Conservation (phyloP, 2,329 filamentous ascomycete genomes). For the Xenoacremonium recifei region DNA sequence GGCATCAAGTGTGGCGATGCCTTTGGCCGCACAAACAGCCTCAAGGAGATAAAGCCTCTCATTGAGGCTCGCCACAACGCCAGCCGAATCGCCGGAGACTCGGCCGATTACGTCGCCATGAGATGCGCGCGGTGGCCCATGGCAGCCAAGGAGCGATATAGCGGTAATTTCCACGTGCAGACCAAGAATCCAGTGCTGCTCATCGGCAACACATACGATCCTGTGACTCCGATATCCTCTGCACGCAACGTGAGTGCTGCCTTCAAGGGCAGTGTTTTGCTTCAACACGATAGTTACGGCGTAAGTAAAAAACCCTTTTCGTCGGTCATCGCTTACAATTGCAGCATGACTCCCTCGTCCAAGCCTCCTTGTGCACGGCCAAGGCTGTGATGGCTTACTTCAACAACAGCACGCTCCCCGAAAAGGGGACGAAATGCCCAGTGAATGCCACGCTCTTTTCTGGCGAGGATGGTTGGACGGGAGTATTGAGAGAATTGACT, state of each 20-base stretch:
- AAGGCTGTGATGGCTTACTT: conserved; percentile 15
- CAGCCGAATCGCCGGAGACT: conserved; percentile 29
- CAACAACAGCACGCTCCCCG: conserved; percentile 13
- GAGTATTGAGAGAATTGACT: conserved; percentile 8
- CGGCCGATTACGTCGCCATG: conserved; percentile 11
- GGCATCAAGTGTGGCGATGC: conserved; percentile 38
- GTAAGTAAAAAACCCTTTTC: conserved; percentile 24
- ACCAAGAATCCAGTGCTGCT: conserved; percentile 35
- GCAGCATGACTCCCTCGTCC: conserved; percentile 13
- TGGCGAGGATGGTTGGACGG: conserved; percentile 13
- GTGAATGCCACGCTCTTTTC: conserved; percentile 9
- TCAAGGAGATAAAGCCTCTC: conserved; percentile 27
- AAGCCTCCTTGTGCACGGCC: conserved; percentile 15
- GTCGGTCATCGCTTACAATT: no score
- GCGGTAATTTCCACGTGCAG: conserved; percentile 30
- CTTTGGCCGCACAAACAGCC: conserved; percentile 18
- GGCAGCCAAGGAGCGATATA: conserved; percentile 35
- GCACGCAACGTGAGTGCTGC: conserved; percentile 35
- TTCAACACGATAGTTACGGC: conserved; percentile 35
- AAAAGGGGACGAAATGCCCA: conserved; percentile 12
- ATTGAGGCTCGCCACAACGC: conserved; percentile 19
- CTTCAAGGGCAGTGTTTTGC: conserved; percentile 36
- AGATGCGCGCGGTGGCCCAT: conserved; percentile 38
- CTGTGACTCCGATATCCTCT: conserved; percentile 36
- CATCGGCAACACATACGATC: conserved; percentile 37